Conservation (phyloP, 1,284 basidiomycete genomes). For the Ustilago hordei region DNA sequence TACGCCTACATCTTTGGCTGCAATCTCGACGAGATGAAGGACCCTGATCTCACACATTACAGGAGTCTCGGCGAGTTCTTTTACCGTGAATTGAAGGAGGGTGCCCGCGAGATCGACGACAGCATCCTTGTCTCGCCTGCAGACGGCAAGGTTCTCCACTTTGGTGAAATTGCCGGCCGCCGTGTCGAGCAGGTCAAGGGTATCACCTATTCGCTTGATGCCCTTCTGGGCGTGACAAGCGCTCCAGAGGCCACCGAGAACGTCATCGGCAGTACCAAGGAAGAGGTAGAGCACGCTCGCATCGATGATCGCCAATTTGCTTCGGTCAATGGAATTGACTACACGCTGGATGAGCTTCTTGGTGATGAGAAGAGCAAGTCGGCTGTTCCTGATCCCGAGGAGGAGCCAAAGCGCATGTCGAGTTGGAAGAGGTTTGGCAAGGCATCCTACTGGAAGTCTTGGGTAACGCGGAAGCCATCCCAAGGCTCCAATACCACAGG, state of each 20-base stretch:
- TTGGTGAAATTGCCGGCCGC: constrained; percentile 83
- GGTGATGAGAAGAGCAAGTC: constrained; percentile 53
- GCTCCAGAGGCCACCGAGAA: constrained; percentile 54
- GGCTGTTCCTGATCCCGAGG: constrained; percentile 32
- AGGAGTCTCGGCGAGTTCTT: constrained; percentile 92
- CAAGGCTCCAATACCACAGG: constrained; percentile 25
- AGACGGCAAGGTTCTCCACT: constrained; percentile 91
- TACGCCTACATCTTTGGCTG: constrained; percentile 91
- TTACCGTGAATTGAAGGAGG: constrained; percentile 86
- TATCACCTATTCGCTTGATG: constrained; percentile 92
- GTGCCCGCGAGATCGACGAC: constrained; percentile 82
- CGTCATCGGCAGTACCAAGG: constrained; percentile 15
- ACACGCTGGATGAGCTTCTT: constrained; percentile 84
- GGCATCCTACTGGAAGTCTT: constrained; percentile 45
- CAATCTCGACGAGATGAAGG: constrained; percentile 90
- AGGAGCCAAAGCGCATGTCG: constrained; percentile 26
- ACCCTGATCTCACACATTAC: constrained; percentile 81
- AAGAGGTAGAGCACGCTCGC: constrained; percentile 56
- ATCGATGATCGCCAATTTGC: constrained; percentile 91
- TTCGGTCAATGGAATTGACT: constrained; percentile 95
- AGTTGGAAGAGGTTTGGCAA: constrained; percentile 41
- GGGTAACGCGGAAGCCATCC: constrained; percentile 16
- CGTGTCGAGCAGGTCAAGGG: constrained; percentile 98
- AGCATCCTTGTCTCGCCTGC: constrained; percentile 88
- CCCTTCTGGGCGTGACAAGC: constrained; percentile 75